phyloP scores from a whole-genome alignment of 306 rosid species.

The Glycine latifolia region DNA sequence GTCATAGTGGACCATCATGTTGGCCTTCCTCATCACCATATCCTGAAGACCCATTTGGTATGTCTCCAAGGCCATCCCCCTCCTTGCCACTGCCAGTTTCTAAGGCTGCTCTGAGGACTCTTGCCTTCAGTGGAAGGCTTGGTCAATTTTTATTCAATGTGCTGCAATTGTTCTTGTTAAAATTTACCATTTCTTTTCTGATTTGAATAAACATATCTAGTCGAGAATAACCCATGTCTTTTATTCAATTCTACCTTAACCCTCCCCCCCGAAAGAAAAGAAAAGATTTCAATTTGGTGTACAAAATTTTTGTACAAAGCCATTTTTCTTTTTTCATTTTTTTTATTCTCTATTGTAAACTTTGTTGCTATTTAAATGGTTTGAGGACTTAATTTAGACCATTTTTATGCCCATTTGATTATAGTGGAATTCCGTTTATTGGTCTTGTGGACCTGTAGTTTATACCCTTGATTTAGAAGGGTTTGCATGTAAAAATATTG shows the following conservation, averaged over 20 bases:
- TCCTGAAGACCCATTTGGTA: constrained; percentile 3
- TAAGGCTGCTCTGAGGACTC: constrained; percentile 1
- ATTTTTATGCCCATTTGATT: neutral
- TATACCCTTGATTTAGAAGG: no score
- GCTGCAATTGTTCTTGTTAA: constrained; percentile 14
- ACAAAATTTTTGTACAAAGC: neutral
- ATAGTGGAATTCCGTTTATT: neutral
- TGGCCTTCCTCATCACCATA: constrained; percentile 24
- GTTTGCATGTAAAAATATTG: no score
- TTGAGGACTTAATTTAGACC: neutral
- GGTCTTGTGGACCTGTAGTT: no score
- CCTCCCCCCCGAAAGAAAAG: no score
- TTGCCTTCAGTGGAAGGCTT: constrained; percentile 14
- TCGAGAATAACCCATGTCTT: no score
- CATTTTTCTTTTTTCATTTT: neutral
- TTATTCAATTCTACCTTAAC: neutral
- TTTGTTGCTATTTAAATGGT: neutral
- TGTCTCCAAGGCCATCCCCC: constrained; percentile 41
- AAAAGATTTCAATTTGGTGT: neutral
- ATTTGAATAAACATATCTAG: no score
- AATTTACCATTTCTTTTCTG: no score
- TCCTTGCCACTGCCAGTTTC: constrained; percentile 44
- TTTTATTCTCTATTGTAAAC: neutral
- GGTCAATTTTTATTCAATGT: constrained; percentile 23
- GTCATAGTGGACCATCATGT: constrained; percentile 26